A percentile compares a stretch with the other conserved stretches of the same genome.
Evolutionary conservation across 345 rosid species (phyloP).

Genomic region (Capsella bursapastoris): DNA sequence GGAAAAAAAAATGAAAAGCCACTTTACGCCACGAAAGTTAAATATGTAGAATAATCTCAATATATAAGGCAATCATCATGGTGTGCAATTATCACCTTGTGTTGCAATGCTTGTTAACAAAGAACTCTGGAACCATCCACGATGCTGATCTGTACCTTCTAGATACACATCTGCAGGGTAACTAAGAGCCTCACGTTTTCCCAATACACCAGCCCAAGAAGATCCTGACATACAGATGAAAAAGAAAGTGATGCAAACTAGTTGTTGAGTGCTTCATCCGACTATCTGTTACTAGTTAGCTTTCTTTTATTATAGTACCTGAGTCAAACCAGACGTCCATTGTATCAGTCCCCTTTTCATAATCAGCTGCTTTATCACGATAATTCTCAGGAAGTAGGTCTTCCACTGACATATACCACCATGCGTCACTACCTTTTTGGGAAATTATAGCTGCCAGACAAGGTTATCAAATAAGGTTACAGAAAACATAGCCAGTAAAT

Average conservation of each 20-base stretch:
- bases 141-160: conserved; percentile 99
- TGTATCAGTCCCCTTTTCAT: conserved; percentile 92
- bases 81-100: conserved; percentile 56
- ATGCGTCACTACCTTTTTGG: conserved; percentile 87
- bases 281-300: neutral
- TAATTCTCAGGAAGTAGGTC: conserved; percentile 85
- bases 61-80: conserved; percentile 2
- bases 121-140: conserved; percentile 99
- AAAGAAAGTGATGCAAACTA: conserved; percentile 30
- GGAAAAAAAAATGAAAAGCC: conserved; percentile 9
- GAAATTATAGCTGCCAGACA: conserved; percentile 68
- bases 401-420: conserved; percentile 96
- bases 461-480: conserved; percentile 26
- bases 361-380: conserved; percentile 69
- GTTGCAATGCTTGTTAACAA: conserved; percentile 89
- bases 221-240: conserved; percentile 59
- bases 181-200: conserved; percentile 63
- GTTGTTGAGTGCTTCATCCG: neutral
- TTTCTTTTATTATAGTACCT: conserved; percentile 50
- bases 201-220: conserved; percentile 95
- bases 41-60: conserved; percentile 11
- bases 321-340: conserved; percentile 99
- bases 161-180: conserved; percentile 91
- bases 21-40: conserved; percentile 33
- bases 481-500: conserved; percentile 15